Base-by-base conservation (phyloP, 768 basidiomycete species). In the Suillus cothurnatus region DNA sequence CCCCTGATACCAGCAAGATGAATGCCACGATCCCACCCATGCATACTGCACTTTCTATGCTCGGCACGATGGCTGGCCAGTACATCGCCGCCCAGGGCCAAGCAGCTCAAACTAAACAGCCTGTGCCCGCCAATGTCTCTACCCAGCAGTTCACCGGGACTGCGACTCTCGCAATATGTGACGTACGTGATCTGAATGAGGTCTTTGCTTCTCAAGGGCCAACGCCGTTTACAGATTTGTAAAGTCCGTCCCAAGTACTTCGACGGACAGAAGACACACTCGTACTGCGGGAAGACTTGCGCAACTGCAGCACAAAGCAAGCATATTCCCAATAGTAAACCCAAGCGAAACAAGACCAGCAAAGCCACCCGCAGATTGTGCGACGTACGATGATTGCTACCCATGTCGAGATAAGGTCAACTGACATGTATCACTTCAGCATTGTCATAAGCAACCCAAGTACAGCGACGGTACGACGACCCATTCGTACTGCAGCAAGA, bases 401-500 rank as follows among this genome's bases (percentile, higher is more conserved):
- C 60, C 26, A 21, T 28, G 11, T 19, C 28, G 28, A 19, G 38
- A 28, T 41, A 45, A 53, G 45, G 21, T n/a, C 26, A 9, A 61
- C 66, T 65, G 49, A 49, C 63, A 67, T 55, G 52, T 41, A 57
- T 70, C 55, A 26, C 50, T 23, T 31, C 68, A 89, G 88, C 82
- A 82, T 66, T 89, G 88, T 74, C 84, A 84, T 65, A 80, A 80
- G 65, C 82, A 86, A 47, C 87, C 88, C 47, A 89, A 88, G 69
- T 83, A 84, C 68, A 79, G 78, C 23, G 88, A 89, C 69, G 85
- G 86, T 19, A 82, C 80, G 11, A 82, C 81, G 61, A 84, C 81
- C 2, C 88, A 89, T 74, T 82, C 86, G 17, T 90, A 82, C 72
- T 90, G 88, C 69, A 77, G 87, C 70, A 89, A 86, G 70, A 81